Conservation (phyloP, 108 stramenopile species). For the Conticribra guillardii region DNA sequence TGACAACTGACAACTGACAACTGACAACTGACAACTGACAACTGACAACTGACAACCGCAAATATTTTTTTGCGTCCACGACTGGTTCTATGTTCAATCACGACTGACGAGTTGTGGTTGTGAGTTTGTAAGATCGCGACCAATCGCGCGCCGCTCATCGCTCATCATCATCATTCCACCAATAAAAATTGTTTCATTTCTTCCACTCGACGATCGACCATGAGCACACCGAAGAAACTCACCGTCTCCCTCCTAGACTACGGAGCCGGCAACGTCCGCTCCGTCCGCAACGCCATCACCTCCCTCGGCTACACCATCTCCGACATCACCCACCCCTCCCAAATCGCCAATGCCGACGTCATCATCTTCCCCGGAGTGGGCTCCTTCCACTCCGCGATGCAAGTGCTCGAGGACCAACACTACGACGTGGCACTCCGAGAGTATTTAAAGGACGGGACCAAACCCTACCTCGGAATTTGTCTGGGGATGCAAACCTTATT, state of each 20-base stretch:
- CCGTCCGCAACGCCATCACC: conserved; percentile 92
- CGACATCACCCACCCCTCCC: conserved; percentile 81
- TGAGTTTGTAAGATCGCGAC: too few species aligned
- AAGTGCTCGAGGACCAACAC: conserved; percentile 67
- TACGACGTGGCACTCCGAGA: conserved; percentile 82
- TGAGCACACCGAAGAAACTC: conserved; percentile 43
- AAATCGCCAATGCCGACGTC: conserved; percentile 85
- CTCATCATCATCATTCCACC: too few species aligned
- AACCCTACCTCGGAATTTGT: conserved; percentile 97
- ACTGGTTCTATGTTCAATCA: too few species aligned
- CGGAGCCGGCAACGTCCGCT: conserved; percentile 98
- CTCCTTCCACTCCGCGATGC: conserved; percentile 86
- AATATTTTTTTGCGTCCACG: too few species aligned
- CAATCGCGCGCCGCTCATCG: too few species aligned
- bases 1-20: too few species aligned
- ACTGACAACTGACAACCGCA: too few species aligned
- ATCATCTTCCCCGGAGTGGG: conserved; percentile 97
- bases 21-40: too few species aligned
- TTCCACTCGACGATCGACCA: too few species aligned
- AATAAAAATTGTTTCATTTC: too few species aligned
- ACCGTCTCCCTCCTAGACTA: conserved; percentile 96
- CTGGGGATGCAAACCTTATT: conserved; percentile 99
- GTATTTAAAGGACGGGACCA: conserved; percentile 70
- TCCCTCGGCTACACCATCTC: conserved; percentile 83
- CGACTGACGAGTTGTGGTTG: too few species aligned